Base-by-base conservation (phyloP, 768 basidiomycete genomes). In the Steccherinum ochraceum region DNA sequence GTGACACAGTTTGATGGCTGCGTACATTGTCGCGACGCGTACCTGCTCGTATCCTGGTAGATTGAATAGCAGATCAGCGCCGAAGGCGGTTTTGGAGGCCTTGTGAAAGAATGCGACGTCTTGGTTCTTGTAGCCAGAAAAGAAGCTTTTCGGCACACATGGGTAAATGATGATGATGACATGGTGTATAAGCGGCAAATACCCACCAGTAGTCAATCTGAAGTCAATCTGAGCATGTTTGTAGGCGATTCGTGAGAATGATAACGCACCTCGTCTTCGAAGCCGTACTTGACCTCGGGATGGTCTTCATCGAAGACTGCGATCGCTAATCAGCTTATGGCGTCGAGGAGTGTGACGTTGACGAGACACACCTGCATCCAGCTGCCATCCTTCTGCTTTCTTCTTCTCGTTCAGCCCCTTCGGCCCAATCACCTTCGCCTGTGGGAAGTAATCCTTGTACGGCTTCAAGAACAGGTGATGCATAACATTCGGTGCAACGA, bases 21-120 rank as follows among this genome's bases (percentile, higher is more conserved):
- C 19, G 46, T 26, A 18, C 44, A 44, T 40, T 19, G 42, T 19
- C 13, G 42, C 45, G 26, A 61, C 30, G 20, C 50, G 18, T 7
- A 79, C 80, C 67, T 90, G 88, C 65, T 92, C 89, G 2, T 65
- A 81, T 5, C 76, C 71, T 2, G 89, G 88, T n/a, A 91, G 70
- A 67, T 91, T 91, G 69, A 88, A 78, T 2, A 92, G 63, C 42
- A 93, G 69, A 62, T 93, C 90, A 2, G 86, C 90, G 61, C 84
- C 72, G 46, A 92, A 76, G 39, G 91, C 67, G 0, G 83, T 78
- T 61, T 80, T 84, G 12, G 80, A 83, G 2, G 78, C 68, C 23
- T 69, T 68, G 61, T 93, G 89, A 49, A 83, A 76, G 65, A 85
- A 89, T 0, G 88, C 86, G 12, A 90, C 76, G 50, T 92, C 89